Evolutionary conservation across 202 grass and related monocot species (phyloP).

Genomic region (Tripidium arundinaceum): DNA sequence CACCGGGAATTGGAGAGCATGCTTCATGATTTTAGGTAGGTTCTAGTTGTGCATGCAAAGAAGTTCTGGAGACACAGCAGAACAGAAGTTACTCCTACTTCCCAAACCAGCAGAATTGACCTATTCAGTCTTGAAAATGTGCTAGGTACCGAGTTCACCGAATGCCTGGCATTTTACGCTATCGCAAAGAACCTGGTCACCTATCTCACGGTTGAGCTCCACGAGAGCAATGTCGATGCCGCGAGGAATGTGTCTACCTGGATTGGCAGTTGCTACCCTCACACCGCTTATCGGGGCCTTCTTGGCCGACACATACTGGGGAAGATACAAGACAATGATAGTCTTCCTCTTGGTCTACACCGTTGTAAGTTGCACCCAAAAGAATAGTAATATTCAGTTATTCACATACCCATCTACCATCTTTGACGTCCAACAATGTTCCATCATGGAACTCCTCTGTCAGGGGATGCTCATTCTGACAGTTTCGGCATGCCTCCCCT

Average conservation of each 20-base stretch:
- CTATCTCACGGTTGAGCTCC: conserved; percentile 18
- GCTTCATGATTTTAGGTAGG: conserved; percentile 39
- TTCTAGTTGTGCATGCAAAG: not conserved
- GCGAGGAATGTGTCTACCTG: conserved; percentile 30
- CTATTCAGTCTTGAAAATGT: not conserved
- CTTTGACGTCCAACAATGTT: too few species aligned
- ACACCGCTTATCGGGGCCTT: not conserved
- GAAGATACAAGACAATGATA: too few species aligned
- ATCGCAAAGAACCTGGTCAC: not conserved
- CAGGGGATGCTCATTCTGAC: conserved; percentile 47
- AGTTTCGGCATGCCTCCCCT: conserved; percentile 15
- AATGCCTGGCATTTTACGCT: not conserved
- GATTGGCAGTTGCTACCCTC: conserved; percentile 29
- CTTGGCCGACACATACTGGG: too few species aligned
- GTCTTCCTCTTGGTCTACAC: conserved; percentile 20
- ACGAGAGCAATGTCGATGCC: conserved; percentile 26
- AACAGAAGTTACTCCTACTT: not conserved
- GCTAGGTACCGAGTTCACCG: not conserved
- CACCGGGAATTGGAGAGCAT: conserved; percentile 55
- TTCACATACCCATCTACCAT: too few species aligned
- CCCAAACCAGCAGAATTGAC: not conserved
- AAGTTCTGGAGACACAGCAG: too few species aligned
- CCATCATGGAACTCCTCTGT: too few species aligned
- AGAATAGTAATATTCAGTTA: too few species aligned
- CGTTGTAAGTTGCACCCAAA: not conserved